Base-by-base conservation (phyloP, 2,329 filamentous ascomycete genomes). In the Elsinoe ampelina region DNA sequence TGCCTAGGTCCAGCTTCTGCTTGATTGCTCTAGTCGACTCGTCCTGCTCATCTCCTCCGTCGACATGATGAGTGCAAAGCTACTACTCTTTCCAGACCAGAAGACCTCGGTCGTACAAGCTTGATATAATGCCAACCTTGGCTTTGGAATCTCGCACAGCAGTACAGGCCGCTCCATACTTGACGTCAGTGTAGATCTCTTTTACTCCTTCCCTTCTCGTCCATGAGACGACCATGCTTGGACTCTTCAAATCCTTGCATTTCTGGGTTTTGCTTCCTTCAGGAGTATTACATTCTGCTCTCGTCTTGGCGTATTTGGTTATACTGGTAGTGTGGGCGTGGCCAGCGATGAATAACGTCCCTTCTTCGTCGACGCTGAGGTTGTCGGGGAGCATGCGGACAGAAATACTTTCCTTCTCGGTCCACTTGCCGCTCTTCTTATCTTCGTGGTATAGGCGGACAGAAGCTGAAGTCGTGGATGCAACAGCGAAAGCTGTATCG, bases 171-270 rank as follows among this genome's bases (percentile, higher is more conserved):
- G 65, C 67, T 17, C 70, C 70, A 54, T 69, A 71, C 34, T 68
- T 72, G 17, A 60, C 56, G 0, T 69, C 71, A 38, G 67, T 65
- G 59, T 70, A 73, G 42, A 75, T 54, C n/a, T 67, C 67, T 58
- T 59, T 64, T 56, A 67, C 11, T 2, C 71, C 71, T 1, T 54
- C 62, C 17, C 65, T 51, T 57, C 67, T 65, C 52, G 61, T 72
- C 72, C 73, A 75, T 55, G 73, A 69, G 2, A 65, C 70, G 6
- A 69, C 65, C 66, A 69, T 73, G 61, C 67, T 72, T 30, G 67
- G 61, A 32, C 68, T 61, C 15, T 55, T 65, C 57, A 63, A 65
- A 39, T 59, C 62, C 54, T 54, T 61, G 19, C 59, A 60, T 45
- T 62, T 59, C 8, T 64, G 59, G 1, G 66, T 61, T 26, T 54